Evolutionary conservation across 73 alveolate genomes (phyloP), one percentile per base, ranked within the genome.

Genomic region (Uronychia setigera): DNA sequence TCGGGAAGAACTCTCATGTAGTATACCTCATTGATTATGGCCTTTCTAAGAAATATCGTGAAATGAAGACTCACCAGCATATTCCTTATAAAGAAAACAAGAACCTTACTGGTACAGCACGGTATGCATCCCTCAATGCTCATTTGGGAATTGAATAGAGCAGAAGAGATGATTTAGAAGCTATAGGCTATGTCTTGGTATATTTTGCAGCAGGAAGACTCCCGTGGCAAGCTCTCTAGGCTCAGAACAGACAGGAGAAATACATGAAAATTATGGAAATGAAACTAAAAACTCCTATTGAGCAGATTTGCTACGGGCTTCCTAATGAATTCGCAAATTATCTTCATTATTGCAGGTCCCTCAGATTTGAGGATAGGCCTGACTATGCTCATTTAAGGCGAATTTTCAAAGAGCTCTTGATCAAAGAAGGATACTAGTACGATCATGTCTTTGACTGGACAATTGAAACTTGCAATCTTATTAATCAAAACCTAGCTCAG

Each of bases 91-190:
- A 93, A 59, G 96, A 93, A 87, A 87, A 87, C 60, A 91, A 93
- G 77, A 87, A 87, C 82, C 84, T 93, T 19, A 93, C 97, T 77
- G 97, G 97, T 33, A 93, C 97, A n/a, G 96, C 97, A 29, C 88
- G 97, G 33, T 90, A 93, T 80, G 94, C 94, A 11, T 79, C 93
- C 13, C 85, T 87, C 28, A 90, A 87, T 76, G 96, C 97, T 46
- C 96, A 93, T 76, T 74, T 91, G 35, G 97, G 95, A 46, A 90
- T 90, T 31, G 97, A 93, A 34, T 59, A 93, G 74, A 80, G 93
- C 58, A 80, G 97, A 59, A 85, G 97, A 74, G 97, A 93, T 82
- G 97, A 93, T 46, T 58, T 93, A 81, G 97, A 93, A 77, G 92
- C 97, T 13, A 89, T 93, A 1, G 97, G 97, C 0, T 93, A 93